phyloP scores from a whole-genome alignment of 257 asterid species.

The Rauvolfia tetraphylla region DNA sequence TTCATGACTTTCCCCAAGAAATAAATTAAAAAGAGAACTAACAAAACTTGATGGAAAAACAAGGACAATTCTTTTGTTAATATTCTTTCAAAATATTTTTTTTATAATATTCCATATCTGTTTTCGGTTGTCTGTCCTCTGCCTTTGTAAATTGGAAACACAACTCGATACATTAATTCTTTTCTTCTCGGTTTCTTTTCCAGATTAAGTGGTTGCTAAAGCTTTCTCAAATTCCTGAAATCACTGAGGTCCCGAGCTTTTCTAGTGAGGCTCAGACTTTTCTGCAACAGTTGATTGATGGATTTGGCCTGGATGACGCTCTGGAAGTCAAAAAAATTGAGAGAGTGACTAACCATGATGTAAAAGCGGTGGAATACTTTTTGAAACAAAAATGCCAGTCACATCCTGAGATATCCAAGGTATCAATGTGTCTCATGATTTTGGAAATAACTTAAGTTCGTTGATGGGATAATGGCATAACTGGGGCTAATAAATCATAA shows the following conservation, averaged over 20 bases:
- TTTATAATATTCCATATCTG: neutral
- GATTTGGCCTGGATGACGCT: conserved; percentile 45
- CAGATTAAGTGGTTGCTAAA: conserved; percentile 84
- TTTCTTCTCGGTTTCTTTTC: conserved; percentile 5
- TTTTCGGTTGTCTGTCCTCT: neutral
- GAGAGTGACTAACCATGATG: conserved; percentile 52
- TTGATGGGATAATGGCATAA: neutral
- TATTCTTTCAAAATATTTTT: neutral
- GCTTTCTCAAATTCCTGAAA: conserved; percentile 64
- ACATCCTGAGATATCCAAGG: conserved; percentile 74
- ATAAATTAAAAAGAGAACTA: neutral
- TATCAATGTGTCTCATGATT: conserved; percentile 2
- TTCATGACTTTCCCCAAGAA: neutral
- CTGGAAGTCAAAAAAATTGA: conserved; percentile 46
- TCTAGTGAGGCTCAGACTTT: conserved; percentile 56
- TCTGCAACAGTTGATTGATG: conserved; percentile 52
- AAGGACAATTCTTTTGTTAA: neutral
- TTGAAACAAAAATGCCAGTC: conserved; percentile 53
- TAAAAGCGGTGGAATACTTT: conserved; percentile 57
- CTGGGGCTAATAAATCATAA: neutral
- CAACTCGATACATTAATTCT: neutral
- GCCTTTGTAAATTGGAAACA: neutral
- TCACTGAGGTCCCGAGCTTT: conserved; percentile 73
- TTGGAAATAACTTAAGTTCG: neutral
- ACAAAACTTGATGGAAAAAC: neutral